A percentile compares a stretch with the other conserved stretches of the same genome.
These are phyloP conservation scores for Begonia fuchsioides DNA, from an alignment of 306 rosid species.

Conservation along the genomic window DNA sequence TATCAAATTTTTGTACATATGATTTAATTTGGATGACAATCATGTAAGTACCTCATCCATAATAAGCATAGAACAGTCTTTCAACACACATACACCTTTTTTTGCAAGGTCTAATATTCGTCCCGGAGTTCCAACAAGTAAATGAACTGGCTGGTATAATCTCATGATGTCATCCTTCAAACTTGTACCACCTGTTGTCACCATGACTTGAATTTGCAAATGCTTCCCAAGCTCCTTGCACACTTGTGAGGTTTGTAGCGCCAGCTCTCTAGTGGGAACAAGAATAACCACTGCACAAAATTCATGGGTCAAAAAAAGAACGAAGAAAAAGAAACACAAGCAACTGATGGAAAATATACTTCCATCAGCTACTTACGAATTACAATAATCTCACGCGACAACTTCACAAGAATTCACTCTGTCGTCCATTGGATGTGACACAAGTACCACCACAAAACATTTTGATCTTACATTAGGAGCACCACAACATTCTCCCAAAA, in stretches of 20 bases:
- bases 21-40: background rate
- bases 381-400: too few relatives aligned
- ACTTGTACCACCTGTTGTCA: conserved; percentile 95
- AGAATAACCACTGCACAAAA: conserved; percentile 63
- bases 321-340: background rate
- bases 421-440: too few relatives aligned
- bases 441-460: too few relatives aligned
- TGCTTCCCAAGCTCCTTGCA: conserved; percentile 96
- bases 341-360: too few relatives aligned
- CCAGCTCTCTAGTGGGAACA: conserved; percentile 91
- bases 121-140: conserved; percentile 96
- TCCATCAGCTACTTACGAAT: too few relatives aligned
- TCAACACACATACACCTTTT: conserved; percentile 76
- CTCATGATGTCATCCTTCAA: conserved; percentile 96
- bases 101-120: conserved; percentile 87
- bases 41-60: conserved; percentile 73
- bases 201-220: conserved; percentile 92
- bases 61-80: conserved; percentile 77
- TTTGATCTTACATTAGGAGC: too few relatives aligned
- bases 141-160: conserved; percentile 89
- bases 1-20: background rate
- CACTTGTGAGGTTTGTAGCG: conserved; percentile 98
- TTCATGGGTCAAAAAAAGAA: conserved; percentile 7
- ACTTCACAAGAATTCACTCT: too few relatives aligned
- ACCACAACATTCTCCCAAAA: too few relatives aligned